phyloP scores from a whole-genome alignment of 495 filamentous ascomycete genomes.

The Tirmania nivea region DNA sequence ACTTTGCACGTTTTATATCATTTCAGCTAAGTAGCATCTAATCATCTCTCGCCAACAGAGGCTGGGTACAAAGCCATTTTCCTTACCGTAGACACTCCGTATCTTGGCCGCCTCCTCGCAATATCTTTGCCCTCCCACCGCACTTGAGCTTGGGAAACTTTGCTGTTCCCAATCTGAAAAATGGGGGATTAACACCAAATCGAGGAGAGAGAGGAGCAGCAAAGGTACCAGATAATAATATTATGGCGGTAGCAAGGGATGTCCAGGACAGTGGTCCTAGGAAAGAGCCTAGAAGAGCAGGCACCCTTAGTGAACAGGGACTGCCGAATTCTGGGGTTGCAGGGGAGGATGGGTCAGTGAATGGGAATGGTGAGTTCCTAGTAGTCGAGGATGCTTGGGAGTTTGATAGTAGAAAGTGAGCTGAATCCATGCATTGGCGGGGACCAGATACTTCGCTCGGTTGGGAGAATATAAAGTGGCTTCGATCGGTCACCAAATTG shows the following conservation, averaged over 20 bases:
- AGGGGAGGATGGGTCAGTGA: constrained; percentile 54
- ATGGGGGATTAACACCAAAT: too few species aligned
- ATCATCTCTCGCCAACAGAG: not conserved
- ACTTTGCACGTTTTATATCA: too few species aligned
- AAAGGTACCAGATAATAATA: not conserved
- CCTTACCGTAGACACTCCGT: constrained; percentile 95
- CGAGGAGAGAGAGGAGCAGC: too few species aligned
- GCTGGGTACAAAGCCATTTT: constrained; percentile 80
- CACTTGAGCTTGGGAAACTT: constrained; percentile 7
- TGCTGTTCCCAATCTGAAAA: not conserved
- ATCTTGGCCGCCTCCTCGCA: constrained; percentile 87
- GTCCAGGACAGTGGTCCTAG: constrained; percentile 18
- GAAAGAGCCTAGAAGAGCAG: constrained; percentile 21
- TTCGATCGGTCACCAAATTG: constrained; percentile 79
- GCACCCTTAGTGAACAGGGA: constrained; percentile 3
- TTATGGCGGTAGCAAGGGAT: constrained; percentile 21
- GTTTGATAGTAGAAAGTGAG: constrained; percentile 19
- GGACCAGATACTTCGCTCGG: constrained; percentile 75
- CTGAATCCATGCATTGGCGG: constrained; percentile 45
- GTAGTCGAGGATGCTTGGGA: constrained; percentile 19
- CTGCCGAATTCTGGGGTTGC: constrained; percentile 48
- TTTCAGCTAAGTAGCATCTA: not conserved
- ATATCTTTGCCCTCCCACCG: constrained; percentile 42
- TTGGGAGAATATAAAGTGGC: constrained; percentile 94
- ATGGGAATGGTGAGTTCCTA: constrained; percentile 10